Conservation (phyloP, 306 rosid genomes). For the Cicer arietinum region DNA sequence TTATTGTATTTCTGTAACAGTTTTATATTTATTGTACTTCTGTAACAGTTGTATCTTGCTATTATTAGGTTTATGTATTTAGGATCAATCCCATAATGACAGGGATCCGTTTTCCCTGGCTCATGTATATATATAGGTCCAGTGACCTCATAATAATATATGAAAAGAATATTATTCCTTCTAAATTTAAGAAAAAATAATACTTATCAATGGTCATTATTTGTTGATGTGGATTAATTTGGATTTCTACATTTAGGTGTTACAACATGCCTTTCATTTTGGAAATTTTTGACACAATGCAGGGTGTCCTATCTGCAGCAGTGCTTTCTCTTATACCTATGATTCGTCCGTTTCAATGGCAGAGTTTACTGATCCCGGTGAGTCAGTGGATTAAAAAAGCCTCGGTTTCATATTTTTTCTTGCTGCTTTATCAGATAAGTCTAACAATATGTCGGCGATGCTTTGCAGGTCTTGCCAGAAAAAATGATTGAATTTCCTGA, state of each 20-base stretch:
- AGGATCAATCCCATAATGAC: no score
- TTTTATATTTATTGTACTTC: no score
- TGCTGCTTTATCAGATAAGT: background rate
- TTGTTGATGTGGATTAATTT: conserved; percentile 30
- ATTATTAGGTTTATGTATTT: no score
- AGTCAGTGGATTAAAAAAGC: conserved; percentile 49
- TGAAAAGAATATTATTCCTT: no score
- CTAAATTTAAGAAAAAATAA: background rate
- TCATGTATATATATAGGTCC: no score
- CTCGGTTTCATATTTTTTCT: conserved; percentile 29
- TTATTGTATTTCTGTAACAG: no score
- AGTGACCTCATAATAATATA: no score
- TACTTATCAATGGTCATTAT: conserved; percentile 6
- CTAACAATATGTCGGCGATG: background rate
- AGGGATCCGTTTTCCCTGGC: no score
- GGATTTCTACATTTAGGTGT: conserved; percentile 9
- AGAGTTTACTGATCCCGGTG: conserved; percentile 92
- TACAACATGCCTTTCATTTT: conserved; percentile 32
- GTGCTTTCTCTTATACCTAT: conserved; percentile 80
- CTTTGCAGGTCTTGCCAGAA: conserved; percentile 80
- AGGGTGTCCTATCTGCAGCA: conserved; percentile 87
- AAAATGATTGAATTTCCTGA: conserved; percentile 90
- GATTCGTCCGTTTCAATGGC: conserved; percentile 98
- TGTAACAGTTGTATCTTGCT: no score
- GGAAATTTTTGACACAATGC: conserved; percentile 54